phyloP scores from a whole-genome alignment of 2,329 filamentous ascomycete species.

The Trichoderma polysporum region DNA sequence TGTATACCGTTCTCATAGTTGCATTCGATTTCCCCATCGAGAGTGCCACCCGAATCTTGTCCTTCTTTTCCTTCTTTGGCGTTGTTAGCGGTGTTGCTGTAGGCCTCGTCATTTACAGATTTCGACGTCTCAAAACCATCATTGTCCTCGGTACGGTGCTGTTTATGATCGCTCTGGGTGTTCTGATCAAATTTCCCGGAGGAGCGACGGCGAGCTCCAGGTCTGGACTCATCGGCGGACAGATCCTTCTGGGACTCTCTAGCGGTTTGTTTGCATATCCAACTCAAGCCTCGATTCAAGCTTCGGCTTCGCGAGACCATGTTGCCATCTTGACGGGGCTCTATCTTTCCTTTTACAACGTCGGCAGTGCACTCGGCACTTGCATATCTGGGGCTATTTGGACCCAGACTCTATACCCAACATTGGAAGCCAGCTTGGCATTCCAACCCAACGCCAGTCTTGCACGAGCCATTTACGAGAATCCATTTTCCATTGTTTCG shows the following conservation, averaged over 20 bases:
- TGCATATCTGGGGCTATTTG: constrained; percentile 43
- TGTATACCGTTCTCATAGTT: constrained; percentile 59
- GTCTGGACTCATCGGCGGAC: constrained; percentile 54
- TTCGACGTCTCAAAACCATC: constrained; percentile 57
- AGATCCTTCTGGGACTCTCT: constrained; percentile 57
- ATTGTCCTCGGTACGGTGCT: constrained; percentile 56
- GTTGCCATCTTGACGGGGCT: constrained; percentile 41
- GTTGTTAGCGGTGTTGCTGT: constrained; percentile 54
- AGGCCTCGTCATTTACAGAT: constrained; percentile 51
- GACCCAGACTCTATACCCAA: constrained; percentile 41
- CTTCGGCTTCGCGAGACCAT: constrained; percentile 38
- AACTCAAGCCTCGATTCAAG: constrained; percentile 42
- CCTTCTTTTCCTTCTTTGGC: constrained; percentile 54
- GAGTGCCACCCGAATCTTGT: constrained; percentile 55
- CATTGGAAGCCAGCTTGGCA: constrained; percentile 34
- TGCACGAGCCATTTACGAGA: constrained; percentile 38
- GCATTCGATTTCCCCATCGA: constrained; percentile 56
- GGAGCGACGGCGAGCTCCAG: constrained; percentile 42
- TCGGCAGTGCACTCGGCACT: constrained; percentile 43
- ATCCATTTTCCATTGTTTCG: constrained; percentile 36
- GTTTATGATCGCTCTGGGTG: constrained; percentile 56
- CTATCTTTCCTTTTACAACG: constrained; percentile 43
- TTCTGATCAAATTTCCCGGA: constrained; percentile 56
- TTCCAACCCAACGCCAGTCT: constrained; percentile 38
- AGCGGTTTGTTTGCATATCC: constrained; percentile 55